phyloP scores from a whole-genome alignment of 257 asterid genomes.

The Solanum paucissectum region DNA sequence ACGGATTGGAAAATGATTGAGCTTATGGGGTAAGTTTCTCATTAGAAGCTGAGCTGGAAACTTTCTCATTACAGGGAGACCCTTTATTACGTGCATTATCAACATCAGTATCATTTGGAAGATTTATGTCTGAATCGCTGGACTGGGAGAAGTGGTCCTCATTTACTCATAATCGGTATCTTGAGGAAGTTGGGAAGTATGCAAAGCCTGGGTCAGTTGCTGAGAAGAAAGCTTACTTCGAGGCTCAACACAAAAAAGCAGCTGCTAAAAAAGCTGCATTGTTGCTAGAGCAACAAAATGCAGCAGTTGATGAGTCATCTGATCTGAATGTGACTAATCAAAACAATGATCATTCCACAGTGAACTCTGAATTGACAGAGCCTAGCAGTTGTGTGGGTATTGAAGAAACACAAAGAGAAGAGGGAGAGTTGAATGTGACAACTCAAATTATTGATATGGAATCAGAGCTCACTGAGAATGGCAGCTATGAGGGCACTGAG shows the following conservation, averaged over 20 bases:
- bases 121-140: constrained; percentile 69
- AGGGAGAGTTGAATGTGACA: background rate
- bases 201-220: constrained; percentile 93
- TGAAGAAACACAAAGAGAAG: constrained; percentile 4
- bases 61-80: constrained; percentile 41
- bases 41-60: background rate
- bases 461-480: background rate
- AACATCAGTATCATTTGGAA: constrained; percentile 80
- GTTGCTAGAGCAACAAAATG: constrained; percentile 44
- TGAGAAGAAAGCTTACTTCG: constrained; percentile 85
- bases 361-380: background rate
- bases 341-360: constrained; percentile 4
- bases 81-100: constrained; percentile 52
- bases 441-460: background rate
- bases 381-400: background rate
- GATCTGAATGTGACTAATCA: constrained; percentile 1
- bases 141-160: constrained; percentile 89
- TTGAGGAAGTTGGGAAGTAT: constrained; percentile 74
- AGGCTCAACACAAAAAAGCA: constrained; percentile 69
- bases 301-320: constrained; percentile 5
- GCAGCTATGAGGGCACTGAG: background rate
- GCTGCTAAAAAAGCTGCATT: constrained; percentile 51
- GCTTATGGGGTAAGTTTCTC: background rate
- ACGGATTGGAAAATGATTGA: background rate
- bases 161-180: constrained; percentile 64